These are phyloP conservation scores for Quercus aquifolioides DNA, from an alignment of 306 rosid genomes.

Conservation along the genomic window DNA sequence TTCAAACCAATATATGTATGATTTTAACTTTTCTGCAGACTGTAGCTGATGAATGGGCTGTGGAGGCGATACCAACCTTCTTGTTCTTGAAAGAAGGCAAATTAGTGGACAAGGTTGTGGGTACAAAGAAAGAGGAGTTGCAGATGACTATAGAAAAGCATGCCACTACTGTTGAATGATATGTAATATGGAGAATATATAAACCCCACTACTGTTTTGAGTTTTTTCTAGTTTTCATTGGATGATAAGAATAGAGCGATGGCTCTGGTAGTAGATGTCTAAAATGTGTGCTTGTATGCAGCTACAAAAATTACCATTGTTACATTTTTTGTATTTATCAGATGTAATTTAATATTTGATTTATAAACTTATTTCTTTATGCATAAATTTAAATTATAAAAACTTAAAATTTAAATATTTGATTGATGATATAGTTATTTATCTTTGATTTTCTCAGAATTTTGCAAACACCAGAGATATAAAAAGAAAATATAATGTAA, in stretches of 20 bases:
- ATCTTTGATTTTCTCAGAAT: too few relatives aligned
- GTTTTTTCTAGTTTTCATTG: slow-evolving; percentile 9
- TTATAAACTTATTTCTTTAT: too few relatives aligned
- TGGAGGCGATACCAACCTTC: slow-evolving; percentile 81
- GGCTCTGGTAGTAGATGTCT: not conserved
- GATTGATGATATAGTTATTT: too few relatives aligned
- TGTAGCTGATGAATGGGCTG: slow-evolving; percentile 56
- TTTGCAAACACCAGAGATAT: too few relatives aligned
- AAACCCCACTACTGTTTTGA: not conserved
- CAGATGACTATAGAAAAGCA: slow-evolving; percentile 28
- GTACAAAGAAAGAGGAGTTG: slow-evolving; percentile 61
- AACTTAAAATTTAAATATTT: too few relatives aligned
- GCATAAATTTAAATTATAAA: too few relatives aligned
- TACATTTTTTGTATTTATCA: too few relatives aligned
- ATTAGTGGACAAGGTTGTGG: slow-evolving; percentile 55
- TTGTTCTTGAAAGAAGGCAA: slow-evolving; percentile 75
- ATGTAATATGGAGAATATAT: not conserved
- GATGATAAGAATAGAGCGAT: not conserved
- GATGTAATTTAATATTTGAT: too few relatives aligned
- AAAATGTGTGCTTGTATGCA: not conserved
- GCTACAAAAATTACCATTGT: not conserved
- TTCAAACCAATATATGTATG: not conserved
- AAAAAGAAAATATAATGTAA: too few relatives aligned
- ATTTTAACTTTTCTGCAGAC: slow-evolving; percentile 12
- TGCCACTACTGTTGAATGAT: slow-evolving; percentile 32